These are phyloP conservation scores for Mycena galericulata DNA, from an alignment of 768 basidiomycete genomes.

Conservation along the genomic window DNA sequence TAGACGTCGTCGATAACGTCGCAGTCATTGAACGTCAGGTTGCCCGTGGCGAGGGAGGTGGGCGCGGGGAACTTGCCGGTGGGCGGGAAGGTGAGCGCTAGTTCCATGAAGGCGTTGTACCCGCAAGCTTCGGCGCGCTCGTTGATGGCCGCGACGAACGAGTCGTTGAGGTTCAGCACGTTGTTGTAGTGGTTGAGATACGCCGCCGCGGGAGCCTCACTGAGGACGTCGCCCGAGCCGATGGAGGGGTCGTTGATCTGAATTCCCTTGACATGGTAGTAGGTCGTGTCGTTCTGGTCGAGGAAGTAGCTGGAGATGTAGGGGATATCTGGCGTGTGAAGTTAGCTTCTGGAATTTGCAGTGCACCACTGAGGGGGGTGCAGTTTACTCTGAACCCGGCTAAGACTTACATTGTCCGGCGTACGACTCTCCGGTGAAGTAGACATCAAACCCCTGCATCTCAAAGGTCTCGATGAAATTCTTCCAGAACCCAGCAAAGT, in stretches of 20 bases:
- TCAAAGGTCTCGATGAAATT: conserved; percentile 2
- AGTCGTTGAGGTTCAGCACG: conserved; percentile 8
- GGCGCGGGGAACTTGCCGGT: conserved; percentile 10
- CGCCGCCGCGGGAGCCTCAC: conserved; percentile 7
- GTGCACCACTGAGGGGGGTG: not conserved
- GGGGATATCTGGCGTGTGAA: conserved; percentile 17
- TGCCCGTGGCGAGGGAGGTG: conserved; percentile 3
- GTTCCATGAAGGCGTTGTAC: conserved; percentile 13
- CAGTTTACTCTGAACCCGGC: conserved; percentile 1
- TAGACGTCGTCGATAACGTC: not conserved
- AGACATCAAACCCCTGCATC: conserved; percentile 5
- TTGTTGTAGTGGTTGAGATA: conserved; percentile 14
- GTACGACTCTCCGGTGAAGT: too few species aligned
- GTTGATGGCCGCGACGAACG: conserved; percentile 8
- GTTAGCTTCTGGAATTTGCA: conserved; percentile 4
- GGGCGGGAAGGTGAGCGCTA: conserved; percentile 13
- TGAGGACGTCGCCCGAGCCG: not conserved
- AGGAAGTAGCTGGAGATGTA: conserved; percentile 11
- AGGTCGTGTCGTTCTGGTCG: conserved; percentile 6
- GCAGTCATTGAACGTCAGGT: conserved; percentile 4
- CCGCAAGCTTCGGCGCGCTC: conserved; percentile 9
- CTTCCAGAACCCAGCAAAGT: too few species aligned
- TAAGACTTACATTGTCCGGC: conserved; percentile 11
- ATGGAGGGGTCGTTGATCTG: conserved; percentile 3
- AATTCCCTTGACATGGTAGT: conserved; percentile 8